Evolutionary conservation across 345 rosid genomes (phyloP).

Genomic region (Corchorus olitorius): DNA sequence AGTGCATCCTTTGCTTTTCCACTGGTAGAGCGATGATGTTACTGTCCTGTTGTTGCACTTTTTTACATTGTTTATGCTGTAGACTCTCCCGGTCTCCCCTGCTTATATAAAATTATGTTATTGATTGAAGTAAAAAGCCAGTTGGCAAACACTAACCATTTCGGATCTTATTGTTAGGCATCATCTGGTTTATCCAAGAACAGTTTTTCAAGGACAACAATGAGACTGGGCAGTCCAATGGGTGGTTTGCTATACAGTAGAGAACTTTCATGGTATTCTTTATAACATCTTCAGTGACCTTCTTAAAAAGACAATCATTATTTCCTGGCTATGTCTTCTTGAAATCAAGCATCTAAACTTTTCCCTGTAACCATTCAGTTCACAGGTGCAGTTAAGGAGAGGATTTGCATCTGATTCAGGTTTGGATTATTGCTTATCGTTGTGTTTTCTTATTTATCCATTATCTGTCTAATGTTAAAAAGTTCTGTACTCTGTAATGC

Average conservation of each 20-base stretch:
- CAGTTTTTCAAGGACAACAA: conserved; percentile 34
- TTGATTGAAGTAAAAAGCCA: conserved; percentile 1
- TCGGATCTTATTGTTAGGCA: conserved; percentile 37
- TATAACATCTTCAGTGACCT: not conserved
- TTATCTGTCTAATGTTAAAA: not conserved
- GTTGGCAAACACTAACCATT: not conserved
- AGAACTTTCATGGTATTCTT: conserved; percentile 40
- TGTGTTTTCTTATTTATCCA: not conserved
- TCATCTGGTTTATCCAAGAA: conserved; percentile 36
- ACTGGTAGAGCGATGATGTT: conserved; percentile 5
- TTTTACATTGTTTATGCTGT: not conserved
- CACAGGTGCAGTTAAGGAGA: conserved; percentile 49
- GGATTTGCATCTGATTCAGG: conserved; percentile 84
- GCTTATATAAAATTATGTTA: not conserved
- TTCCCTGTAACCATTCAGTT: conserved; percentile 40
- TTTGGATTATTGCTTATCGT: conserved; percentile 21
- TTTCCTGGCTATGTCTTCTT: not conserved
- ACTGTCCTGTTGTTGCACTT: conserved; percentile 7
- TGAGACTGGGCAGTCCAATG: conserved; percentile 38
- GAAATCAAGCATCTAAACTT: conserved; percentile 7
- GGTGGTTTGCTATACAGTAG: conserved; percentile 34
- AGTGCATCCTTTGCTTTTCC: conserved; percentile 26
- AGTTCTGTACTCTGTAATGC: not conserved
- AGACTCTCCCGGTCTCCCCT: not conserved
- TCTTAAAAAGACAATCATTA: not conserved